phyloP scores from a whole-genome alignment of 1,284 basidiomycete species.

The Moniliophthora roreri region DNA sequence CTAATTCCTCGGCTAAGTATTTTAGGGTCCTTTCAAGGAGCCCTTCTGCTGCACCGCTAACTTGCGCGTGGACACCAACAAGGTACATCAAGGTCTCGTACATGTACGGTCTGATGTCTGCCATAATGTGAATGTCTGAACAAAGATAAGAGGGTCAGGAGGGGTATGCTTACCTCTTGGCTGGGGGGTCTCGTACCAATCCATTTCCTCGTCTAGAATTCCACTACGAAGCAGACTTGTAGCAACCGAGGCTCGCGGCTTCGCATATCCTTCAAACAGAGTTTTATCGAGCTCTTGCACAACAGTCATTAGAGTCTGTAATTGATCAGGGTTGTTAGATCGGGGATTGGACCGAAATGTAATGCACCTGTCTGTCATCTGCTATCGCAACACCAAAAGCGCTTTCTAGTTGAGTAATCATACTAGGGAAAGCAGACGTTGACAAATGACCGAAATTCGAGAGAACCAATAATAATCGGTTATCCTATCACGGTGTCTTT shows the following conservation, averaged over 20 bases:
- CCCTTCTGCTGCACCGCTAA: conserved; percentile 75
- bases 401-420: conserved; percentile 80
- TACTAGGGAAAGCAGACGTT: conserved; percentile 69
- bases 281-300: conserved; percentile 84
- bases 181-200: conserved; percentile 90
- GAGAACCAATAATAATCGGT: conserved; percentile 84
- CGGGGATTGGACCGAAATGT: conserved; percentile 5
- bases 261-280: conserved; percentile 85
- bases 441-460: conserved; percentile 87
- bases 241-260: conserved; percentile 73
- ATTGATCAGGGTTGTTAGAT: conserved; percentile 7
- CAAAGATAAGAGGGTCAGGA: neutral
- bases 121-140: neutral
- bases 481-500: conserved; percentile 72
- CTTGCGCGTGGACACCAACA: conserved; percentile 91
- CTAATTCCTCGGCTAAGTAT: conserved; percentile 81
- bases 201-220: conserved; percentile 77
- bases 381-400: conserved; percentile 75
- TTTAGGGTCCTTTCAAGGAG: conserved; percentile 84
- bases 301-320: conserved; percentile 73
- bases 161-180: conserved; percentile 66
- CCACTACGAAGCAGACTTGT: conserved; percentile 74
- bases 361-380: conserved; percentile 69
- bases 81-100: conserved; percentile 87
- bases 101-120: conserved; percentile 95